These are phyloP conservation scores for Ceratocystiopsis minuta DNA, from an alignment of 2,329 filamentous ascomycete genomes.

Conservation along the genomic window DNA sequence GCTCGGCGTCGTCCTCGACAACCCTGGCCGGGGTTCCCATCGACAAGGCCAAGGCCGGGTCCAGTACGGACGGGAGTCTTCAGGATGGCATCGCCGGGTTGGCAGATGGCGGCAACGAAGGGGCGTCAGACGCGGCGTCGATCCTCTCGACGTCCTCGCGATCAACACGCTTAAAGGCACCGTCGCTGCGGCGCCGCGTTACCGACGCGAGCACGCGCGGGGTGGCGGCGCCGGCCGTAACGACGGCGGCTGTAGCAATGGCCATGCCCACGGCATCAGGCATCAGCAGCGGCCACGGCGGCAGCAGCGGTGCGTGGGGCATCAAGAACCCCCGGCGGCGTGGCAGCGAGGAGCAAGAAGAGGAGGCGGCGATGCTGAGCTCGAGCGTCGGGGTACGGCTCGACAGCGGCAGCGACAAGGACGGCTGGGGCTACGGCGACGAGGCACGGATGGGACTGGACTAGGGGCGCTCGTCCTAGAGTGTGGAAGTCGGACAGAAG, in stretches of 20 bases:
- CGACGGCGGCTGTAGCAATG: background rate
- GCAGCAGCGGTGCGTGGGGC: no score
- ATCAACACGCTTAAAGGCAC: constrained; percentile 21
- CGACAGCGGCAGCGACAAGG: constrained; percentile 16
- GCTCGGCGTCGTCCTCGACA: background rate
- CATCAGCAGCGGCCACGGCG: constrained; percentile 17
- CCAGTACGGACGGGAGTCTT: background rate
- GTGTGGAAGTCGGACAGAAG: no score
- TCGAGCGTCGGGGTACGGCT: constrained; percentile 29
- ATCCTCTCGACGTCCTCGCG: constrained; percentile 29
- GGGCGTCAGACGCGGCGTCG: constrained; percentile 23
- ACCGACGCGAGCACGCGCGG: constrained; percentile 8
- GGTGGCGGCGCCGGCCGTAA: constrained; percentile 2
- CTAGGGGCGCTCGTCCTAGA: constrained; percentile 20
- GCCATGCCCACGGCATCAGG: constrained; percentile 4
- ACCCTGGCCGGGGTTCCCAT: constrained; percentile 2
- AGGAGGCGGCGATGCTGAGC: constrained; percentile 22
- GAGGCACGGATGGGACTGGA: constrained; percentile 72
- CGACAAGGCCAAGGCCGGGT: constrained; percentile 1
- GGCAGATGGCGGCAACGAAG: constrained; percentile 19
- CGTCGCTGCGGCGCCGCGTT: constrained; percentile 21
- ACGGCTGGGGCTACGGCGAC: constrained; percentile 66
- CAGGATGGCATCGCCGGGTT: constrained; percentile 1
- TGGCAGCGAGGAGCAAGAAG: constrained; percentile 25
- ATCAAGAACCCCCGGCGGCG: constrained; percentile 17